Percentiles rank a stretch among this genome's conserved stretches.
These are phyloP conservation scores for Phytophthora sojae DNA, from an alignment of 352 stramenopile genomes.

Conservation along the genomic window DNA sequence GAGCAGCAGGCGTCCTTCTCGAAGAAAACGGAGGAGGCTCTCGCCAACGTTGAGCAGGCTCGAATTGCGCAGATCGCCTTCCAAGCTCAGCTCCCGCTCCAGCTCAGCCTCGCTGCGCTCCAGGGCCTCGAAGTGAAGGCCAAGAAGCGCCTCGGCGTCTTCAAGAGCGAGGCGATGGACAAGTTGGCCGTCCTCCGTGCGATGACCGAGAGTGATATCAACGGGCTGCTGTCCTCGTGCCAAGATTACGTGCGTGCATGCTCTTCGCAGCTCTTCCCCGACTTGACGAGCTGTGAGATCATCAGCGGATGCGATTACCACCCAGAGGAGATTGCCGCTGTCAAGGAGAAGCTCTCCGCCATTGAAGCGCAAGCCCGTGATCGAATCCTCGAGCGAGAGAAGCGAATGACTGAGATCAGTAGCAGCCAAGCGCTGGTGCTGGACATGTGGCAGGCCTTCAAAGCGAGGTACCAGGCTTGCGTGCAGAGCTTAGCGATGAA, in stretches of 20 bases:
- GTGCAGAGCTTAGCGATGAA: slow-evolving; percentile 87
- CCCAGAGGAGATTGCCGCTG: slow-evolving; percentile 64
- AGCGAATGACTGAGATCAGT: slow-evolving; percentile 46
- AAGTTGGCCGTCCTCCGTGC: slow-evolving; percentile 32
- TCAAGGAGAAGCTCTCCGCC: slow-evolving; percentile 48
- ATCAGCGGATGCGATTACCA: slow-evolving; percentile 89
- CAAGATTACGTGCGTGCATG: slow-evolving; percentile 69
- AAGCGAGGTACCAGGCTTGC: slow-evolving; percentile 71
- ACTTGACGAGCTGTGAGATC: slow-evolving; percentile 65
- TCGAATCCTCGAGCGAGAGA: slow-evolving; percentile 43
- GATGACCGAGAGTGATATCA: slow-evolving; percentile 42
- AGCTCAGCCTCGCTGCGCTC: slow-evolving; percentile 78
- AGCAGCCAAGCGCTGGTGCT: slow-evolving; percentile 41
- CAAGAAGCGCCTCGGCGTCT: slow-evolving; percentile 71
- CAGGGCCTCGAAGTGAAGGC: slow-evolving; percentile 86
- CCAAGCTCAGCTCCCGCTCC: slow-evolving; percentile 71
- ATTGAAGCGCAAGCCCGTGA: slow-evolving; percentile 52
- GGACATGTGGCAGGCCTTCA: slow-evolving; percentile 61
- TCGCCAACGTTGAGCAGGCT: slow-evolving; percentile 45
- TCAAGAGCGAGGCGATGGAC: slow-evolving; percentile 45
- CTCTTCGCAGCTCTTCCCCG: slow-evolving; percentile 62
- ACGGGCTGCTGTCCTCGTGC: slow-evolving; percentile 41
- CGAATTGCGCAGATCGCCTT: slow-evolving; percentile 61
- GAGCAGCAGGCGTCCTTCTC: slow-evolving; percentile 64
- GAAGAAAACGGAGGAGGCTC: slow-evolving; percentile 32